A percentile compares a stretch with the other conserved stretches of the same genome.
phyloP scores from a whole-genome alignment of 163 green algal species.

The Scenedesmus sp. region DNA sequence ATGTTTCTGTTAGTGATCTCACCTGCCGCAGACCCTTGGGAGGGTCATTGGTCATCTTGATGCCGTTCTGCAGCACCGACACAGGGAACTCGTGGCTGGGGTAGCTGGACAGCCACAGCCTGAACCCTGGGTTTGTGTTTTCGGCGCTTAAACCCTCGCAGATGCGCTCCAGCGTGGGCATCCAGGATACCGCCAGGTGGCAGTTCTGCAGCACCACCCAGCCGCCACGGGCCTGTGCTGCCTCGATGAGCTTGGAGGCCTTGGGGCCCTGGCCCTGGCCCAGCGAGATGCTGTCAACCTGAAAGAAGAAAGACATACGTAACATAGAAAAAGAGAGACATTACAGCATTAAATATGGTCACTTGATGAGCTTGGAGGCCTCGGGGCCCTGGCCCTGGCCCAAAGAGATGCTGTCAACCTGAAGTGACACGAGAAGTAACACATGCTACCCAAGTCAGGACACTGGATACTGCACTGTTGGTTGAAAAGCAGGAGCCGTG shows the following conservation, averaged over 20 bases:
- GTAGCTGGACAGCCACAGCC: constrained; percentile 84
- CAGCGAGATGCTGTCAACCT: constrained; percentile 81
- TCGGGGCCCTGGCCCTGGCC: no score
- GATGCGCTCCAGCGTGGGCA: constrained; percentile 82
- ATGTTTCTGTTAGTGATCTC: background rate
- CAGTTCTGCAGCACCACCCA: constrained; percentile 87
- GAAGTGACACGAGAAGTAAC: no score
- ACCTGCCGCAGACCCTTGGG: constrained; percentile 45
- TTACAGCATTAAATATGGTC: no score
- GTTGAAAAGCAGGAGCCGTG: no score
- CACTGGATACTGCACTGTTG: no score
- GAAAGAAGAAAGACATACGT: no score
- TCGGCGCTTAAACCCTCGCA: constrained; percentile 79
- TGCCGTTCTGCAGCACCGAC: constrained; percentile 72
- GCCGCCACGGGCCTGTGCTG: constrained; percentile 60
- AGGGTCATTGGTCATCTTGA: constrained; percentile 72
- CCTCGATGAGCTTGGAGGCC: constrained; percentile 70
- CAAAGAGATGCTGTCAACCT: no score
- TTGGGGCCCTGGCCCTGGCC: constrained; percentile 85
- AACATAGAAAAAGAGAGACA: no score
- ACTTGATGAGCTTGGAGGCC: no score
- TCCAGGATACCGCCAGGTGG: constrained; percentile 83
- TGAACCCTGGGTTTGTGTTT: constrained; percentile 40
- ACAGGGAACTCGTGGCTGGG: constrained; percentile 76
- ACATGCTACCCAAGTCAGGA: no score